Evolutionary conservation across 177 flowering plant genomes (phyloP), one percentile per base, ranked within the genome.

Genomic region (Tripterygium wilfordii): DNA sequence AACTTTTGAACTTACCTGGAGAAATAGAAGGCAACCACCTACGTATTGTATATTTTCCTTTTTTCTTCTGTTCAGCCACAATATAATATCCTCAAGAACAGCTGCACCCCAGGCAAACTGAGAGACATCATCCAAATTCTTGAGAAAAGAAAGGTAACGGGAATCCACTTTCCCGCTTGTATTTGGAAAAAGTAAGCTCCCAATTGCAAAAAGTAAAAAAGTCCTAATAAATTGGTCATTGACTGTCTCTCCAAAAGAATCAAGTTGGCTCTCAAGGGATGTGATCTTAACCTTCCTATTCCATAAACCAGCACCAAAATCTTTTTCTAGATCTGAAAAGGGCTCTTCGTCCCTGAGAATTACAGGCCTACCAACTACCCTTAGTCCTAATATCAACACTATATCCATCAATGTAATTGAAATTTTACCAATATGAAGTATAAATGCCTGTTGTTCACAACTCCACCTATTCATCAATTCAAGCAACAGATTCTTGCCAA

Each of bases 401-500:
- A 59, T 61, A 42, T 70, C 75, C 57, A 62, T 22, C 2, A 41
- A 45, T 2, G 62, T 59, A 6, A 63, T 49, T 1, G 42, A 19
- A 8, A 70, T 25, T 22, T 57, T 55, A 12, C 66, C 56, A 3
- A 52, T 57, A 30, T 30, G 52, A 39, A 70, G 55, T 32, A 36
- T 3, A 49, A 70, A 70, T 9, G 60, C 66, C 0, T 33, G 49
- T 26, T 47, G 51, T 15, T 63, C 48, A 33, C 36, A 16, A 21
- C 24, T 51, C 75, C 71, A 66, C n/a, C 58, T 60, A 0, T 70
- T 58, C 66, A 70, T 66, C 53, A 65, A 48, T 44, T 70, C 69
- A 8, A 50, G 61, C n/a, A 70, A 48, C 3, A 66, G 59, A 26
- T 38, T 60, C 39, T 59, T 70, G 31, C 47, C 47, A 10, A 66